These are phyloP conservation scores for Leccinellum rugosiceps DNA, from an alignment of 768 basidiomycete genomes.

Conservation along the genomic window DNA sequence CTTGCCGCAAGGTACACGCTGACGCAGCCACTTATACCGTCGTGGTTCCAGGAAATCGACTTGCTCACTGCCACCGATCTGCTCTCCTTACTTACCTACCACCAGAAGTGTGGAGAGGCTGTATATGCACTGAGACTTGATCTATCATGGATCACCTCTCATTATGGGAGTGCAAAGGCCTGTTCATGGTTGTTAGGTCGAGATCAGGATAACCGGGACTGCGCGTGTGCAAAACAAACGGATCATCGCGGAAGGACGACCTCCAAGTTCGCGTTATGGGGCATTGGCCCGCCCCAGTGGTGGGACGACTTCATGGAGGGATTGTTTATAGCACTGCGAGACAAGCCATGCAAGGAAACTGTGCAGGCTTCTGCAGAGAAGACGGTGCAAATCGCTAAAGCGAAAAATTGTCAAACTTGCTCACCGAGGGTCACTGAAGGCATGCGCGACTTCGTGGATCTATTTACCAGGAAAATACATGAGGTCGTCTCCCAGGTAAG, in stretches of 20 bases:
- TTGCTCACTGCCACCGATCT: conserved; percentile 25
- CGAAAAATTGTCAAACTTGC: not conserved
- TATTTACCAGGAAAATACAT: not conserved
- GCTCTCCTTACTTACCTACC: conserved; percentile 22
- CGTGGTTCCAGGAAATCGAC: conserved; percentile 24
- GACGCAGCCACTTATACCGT: conserved; percentile 19
- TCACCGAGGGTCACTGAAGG: not conserved
- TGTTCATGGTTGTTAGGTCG: conserved; percentile 9
- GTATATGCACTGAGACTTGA: not conserved
- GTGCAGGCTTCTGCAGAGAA: conserved; percentile 2
- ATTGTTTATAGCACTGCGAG: conserved; percentile 9
- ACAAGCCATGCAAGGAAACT: conserved; percentile 15
- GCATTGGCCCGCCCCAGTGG: conserved; percentile 5
- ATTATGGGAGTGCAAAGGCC: not conserved
- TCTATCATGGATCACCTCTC: conserved; percentile 11
- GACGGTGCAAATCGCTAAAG: not conserved
- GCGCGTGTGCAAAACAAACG: not conserved
- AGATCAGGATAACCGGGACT: not conserved
- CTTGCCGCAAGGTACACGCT: conserved; percentile 16
- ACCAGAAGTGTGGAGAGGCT: conserved; percentile 12
- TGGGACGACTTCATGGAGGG: conserved; percentile 22
- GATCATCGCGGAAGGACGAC: not conserved
- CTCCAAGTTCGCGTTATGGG: not conserved
- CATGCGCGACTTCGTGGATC: not conserved
- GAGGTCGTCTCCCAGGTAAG: not conserved